phyloP scores from a whole-genome alignment of 768 basidiomycete species.

The Hygrocybe punicea region DNA sequence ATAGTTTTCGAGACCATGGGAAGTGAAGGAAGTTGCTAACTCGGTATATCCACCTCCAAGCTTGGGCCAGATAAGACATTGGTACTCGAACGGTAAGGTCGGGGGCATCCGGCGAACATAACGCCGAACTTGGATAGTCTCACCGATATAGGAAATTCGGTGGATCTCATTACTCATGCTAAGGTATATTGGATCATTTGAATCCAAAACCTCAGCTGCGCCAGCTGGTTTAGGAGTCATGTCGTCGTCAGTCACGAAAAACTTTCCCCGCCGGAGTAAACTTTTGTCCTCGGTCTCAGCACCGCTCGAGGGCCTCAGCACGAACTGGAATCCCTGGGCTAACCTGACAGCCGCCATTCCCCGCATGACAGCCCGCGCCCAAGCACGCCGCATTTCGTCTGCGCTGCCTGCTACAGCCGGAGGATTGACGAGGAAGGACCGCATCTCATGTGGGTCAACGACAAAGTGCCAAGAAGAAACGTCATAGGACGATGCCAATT shows the following conservation, averaged over 20 bases:
- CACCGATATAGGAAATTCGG: slow-evolving; percentile 85
- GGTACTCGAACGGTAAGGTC: slow-evolving; percentile 67
- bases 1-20: slow-evolving; percentile 77
- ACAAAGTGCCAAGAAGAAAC: slow-evolving; percentile 87
- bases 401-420: slow-evolving; percentile 45
- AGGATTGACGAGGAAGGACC: slow-evolving; percentile 79
- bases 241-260: slow-evolving; percentile 56
- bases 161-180: slow-evolving; percentile 97
- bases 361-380: slow-evolving; percentile 81
- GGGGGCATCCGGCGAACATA: slow-evolving; percentile 73
- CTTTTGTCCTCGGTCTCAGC: slow-evolving; percentile 31
- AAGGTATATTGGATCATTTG: slow-evolving; percentile 74
- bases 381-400: slow-evolving; percentile 61
- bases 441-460: slow-evolving; percentile 78
- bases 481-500: slow-evolving; percentile 74
- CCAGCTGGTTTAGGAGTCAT: slow-evolving; percentile 54
- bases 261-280: slow-evolving; percentile 48
- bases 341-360: slow-evolving; percentile 92
- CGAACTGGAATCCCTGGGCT: slow-evolving; percentile 93
- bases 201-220: slow-evolving; percentile 60
- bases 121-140: slow-evolving; percentile 81
- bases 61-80: slow-evolving; percentile 93
- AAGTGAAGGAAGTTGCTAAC: slow-evolving; percentile 66
- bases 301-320: slow-evolving; percentile 48
- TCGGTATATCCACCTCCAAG: slow-evolving; percentile 85